Conservation (phyloP, 345 rosid genomes). For the Moricandia arvensis region DNA sequence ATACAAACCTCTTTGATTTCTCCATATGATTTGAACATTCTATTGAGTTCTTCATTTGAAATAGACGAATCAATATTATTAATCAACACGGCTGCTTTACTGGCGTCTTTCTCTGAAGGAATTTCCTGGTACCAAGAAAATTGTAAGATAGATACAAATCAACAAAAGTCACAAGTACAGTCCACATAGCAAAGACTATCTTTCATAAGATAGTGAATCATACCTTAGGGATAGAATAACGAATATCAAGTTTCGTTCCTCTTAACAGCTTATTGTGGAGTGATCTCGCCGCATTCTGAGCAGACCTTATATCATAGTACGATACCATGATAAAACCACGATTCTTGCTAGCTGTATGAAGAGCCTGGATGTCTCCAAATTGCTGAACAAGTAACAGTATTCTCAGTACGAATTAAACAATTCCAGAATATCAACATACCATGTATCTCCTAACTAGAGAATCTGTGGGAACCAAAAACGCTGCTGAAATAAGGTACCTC, state of each 20-base stretch:
- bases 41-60: slow-evolving; percentile 56
- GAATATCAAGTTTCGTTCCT: slow-evolving; percentile 77
- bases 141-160: slow-evolving; percentile 14
- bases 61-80: slow-evolving; percentile 62
- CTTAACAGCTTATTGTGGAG: slow-evolving; percentile 69
- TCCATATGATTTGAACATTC: slow-evolving; percentile 54
- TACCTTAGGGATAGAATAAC: slow-evolving; percentile 80
- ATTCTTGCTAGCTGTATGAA: slow-evolving; percentile 80
- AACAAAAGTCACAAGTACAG: slow-evolving; percentile 8
- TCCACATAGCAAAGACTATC: slow-evolving; percentile 1
- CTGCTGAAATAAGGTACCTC: slow-evolving; percentile 56
- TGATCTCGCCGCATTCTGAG: slow-evolving; percentile 66
- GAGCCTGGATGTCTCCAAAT: slow-evolving; percentile 80
- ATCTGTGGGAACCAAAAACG: slow-evolving; percentile 8
- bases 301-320: slow-evolving; percentile 91
- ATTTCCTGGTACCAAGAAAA: slow-evolving; percentile 46
- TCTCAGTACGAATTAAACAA: not conserved
- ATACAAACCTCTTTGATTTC: slow-evolving; percentile 62
- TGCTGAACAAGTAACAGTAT: slow-evolving; percentile 47
- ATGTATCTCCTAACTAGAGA: not conserved
- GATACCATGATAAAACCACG: slow-evolving; percentile 79
- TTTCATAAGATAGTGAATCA: slow-evolving; percentile 4
- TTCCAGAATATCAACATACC: not conserved
- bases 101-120: slow-evolving; percentile 49
- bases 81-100: slow-evolving; percentile 59